These are phyloP conservation scores for Phylloporus sp. DNA, from an alignment of 768 basidiomycete genomes.

Conservation along the genomic window DNA sequence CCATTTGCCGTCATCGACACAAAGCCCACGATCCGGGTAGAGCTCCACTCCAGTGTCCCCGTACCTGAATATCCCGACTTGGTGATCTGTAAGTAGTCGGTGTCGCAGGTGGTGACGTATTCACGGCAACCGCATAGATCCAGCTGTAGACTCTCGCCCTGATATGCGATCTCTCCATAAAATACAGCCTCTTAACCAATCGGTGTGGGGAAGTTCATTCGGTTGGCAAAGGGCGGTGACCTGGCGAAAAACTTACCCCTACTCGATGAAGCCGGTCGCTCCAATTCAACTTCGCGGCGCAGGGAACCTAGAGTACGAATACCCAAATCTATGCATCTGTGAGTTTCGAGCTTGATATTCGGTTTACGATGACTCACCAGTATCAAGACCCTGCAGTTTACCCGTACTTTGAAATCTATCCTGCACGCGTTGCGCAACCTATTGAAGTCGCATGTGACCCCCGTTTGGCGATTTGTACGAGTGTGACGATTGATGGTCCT, in stretches of 20 bases:
- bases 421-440: slow-evolving; percentile 18
- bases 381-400: slow-evolving; percentile 36
- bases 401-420: slow-evolving; percentile 40
- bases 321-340: slow-evolving; percentile 20
- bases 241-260: slow-evolving; percentile 18
- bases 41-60: slow-evolving; percentile 8
- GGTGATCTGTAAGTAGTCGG: slow-evolving; percentile 27
- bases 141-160: slow-evolving; percentile 31
- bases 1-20: slow-evolving; percentile 9
- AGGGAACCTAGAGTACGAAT: slow-evolving; percentile 8
- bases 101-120: not conserved
- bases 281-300: slow-evolving; percentile 7
- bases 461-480: slow-evolving; percentile 34
- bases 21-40: not conserved
- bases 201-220: slow-evolving; percentile 17
- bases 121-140: slow-evolving; percentile 27
- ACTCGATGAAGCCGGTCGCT: slow-evolving; percentile 1
- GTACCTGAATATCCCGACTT: slow-evolving; percentile 25
- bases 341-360: not conserved
- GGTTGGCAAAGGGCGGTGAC: slow-evolving; percentile 15
- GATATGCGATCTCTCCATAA: slow-evolving; percentile 29
- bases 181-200: not conserved
- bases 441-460: slow-evolving; percentile 31
- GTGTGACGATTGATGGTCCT: not conserved
- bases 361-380: slow-evolving; percentile 2